Base-by-base conservation (phyloP, 176 grass and related monocot species). In the Saccharum spontaneum region DNA sequence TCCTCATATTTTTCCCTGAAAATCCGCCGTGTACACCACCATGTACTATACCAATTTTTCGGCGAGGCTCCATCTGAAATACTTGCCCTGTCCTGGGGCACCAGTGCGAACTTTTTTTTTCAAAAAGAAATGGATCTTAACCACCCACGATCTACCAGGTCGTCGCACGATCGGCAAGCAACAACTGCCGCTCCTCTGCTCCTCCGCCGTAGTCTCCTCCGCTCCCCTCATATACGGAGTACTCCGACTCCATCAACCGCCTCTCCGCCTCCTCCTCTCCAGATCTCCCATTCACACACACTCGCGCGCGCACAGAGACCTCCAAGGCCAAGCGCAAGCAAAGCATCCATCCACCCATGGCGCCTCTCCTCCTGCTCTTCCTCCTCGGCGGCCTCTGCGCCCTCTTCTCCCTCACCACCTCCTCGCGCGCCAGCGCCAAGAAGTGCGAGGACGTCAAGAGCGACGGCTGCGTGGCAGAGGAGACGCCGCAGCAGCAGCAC, bases 311-410 rank as follows among this genome's bases (percentile, higher is more conserved):
- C 10, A 41, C 55, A 3, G 4, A 80, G 30, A 23, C 9, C 23
- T 6, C 20, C 4, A 4, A 8, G 7, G 6, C 34, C 67, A 67
- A 3, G 13, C 66, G 22, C 73, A 12, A 9, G 45, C 26, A 23
- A 68, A 6, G 22, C 6, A 54, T 20, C 62, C 46, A 5, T 16
- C 7, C 38, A 7, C 33, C 61, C 85, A 94, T 94, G 92, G 83
- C 84, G 71, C 83, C 89, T 77, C 80, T 94, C 57, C 76, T 94
- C 71, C 60, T 89, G 66, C 68, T 94, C 76, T 79, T 83, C 70
- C 70, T 94, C 79, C 69, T 94, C 76, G 55, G 89, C 70, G 81
- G 86, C 80, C 83, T 94, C 49, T 86, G 82, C 79, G 89, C 83
- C 18, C 22, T 91, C 46, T 85, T 87, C 36, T 86, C 75, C 20